Base-by-base conservation (phyloP, 345 rosid species). In the Eucalyptus cloeziana region DNA sequence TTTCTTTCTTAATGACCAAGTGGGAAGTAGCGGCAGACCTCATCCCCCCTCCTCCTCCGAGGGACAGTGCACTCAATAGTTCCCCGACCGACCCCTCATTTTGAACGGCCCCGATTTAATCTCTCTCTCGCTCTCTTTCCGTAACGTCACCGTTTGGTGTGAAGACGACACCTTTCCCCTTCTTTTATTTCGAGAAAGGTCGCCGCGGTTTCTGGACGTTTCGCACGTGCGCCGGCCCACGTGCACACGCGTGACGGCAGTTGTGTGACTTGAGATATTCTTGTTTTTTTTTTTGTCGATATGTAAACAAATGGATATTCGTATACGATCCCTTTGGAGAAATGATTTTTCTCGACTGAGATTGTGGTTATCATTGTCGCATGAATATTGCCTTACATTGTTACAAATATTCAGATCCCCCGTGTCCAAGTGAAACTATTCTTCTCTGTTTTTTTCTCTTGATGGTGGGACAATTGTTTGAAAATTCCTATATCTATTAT, bases 401-500 rank as follows among this genome's bases (percentile, higher is more conserved):
- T 71, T 13, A 10, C 14, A 8, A 17, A 31, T 69, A 17, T 33
- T 33, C 25, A 31, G 37, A 31, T 33, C 21, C 3, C 31, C 3
- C 5, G 9, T 33, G 44, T 71, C 44, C 25, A 19, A 1, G 8
- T 2, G 9, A 21, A 40, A 76, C 21, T 21, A 40, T 9, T 21
- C 7, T 21, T 21, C 10, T 21, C 1, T 40, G 40, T 33, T 1
- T 10, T 37, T 71, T 9, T 21, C 15, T 6, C 3, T 6, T 10
- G 6, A 40, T 22, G 30, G 9, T 76, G 2, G 4, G 15, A 71
- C 1, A 10, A 76, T 64, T 0, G 17, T 64, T 3, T 1, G 9
- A 37, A 37, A 71, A 71, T 13, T 76, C 8, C 3, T 76, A 22
- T 40, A 76, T 0, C 0, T 11, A 11, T 10, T 0, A 1, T 11